These are phyloP conservation scores for Viridothelium virens DNA, from an alignment of 495 filamentous ascomycete genomes.

Conservation along the genomic window DNA sequence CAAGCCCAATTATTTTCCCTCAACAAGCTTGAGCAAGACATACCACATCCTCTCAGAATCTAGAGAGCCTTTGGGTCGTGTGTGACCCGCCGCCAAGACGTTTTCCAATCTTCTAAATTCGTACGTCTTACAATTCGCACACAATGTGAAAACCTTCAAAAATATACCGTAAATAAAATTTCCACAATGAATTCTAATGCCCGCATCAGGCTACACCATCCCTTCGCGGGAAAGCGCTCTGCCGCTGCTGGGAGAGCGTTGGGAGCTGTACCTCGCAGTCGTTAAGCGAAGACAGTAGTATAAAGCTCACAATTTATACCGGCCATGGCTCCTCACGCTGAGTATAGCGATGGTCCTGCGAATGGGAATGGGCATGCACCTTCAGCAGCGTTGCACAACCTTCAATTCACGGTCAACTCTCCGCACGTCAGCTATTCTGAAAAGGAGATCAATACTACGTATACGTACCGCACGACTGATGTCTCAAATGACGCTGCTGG, in stretches of 20 bases:
- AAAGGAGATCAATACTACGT: slow-evolving; percentile 81
- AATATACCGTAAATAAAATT: not conserved
- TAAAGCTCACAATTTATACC: slow-evolving; percentile 14
- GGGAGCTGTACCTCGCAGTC: slow-evolving; percentile 56
- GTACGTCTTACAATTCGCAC: slow-evolving; percentile 43
- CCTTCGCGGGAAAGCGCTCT: slow-evolving; percentile 95
- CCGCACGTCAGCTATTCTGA: slow-evolving; percentile 89
- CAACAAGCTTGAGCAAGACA: not conserved
- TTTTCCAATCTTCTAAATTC: slow-evolving; percentile 88
- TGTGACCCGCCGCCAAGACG: slow-evolving; percentile 53
- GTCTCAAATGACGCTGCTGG: slow-evolving; percentile 65
- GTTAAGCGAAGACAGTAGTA: slow-evolving; percentile 42
- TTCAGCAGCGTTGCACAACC: slow-evolving; percentile 30
- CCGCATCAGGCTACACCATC: slow-evolving; percentile 68
- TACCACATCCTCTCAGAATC: not conserved
- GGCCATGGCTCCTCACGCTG: slow-evolving; percentile 92
- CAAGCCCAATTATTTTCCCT: not conserved
- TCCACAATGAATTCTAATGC: slow-evolving; percentile 16
- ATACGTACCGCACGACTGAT: slow-evolving; percentile 89
- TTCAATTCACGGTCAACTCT: slow-evolving; percentile 76
- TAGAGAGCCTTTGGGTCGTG: not conserved
- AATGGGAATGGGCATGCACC: slow-evolving; percentile 56
- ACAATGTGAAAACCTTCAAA: slow-evolving; percentile 4
- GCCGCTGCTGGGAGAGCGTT: slow-evolving; percentile 79
- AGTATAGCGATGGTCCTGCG: slow-evolving; percentile 59